Evolutionary conservation across 257 asterid species (phyloP), one percentile per base, ranked within the genome.

Genomic region (Penstemon newberryi): DNA sequence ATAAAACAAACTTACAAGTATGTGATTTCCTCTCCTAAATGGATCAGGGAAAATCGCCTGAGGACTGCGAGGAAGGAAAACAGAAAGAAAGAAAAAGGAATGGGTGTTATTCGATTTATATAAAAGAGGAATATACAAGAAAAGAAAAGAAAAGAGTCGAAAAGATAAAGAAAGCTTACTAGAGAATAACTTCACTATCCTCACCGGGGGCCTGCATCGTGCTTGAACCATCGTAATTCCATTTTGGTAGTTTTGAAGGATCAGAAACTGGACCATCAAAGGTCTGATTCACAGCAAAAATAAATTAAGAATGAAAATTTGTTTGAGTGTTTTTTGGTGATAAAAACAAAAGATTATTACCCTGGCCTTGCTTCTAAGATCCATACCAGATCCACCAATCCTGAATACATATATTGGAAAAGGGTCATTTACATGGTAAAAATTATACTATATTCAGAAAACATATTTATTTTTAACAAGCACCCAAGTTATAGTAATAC

Each of bases 21-120:
- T 78, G 81, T 84, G 57, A 55, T 74, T 84, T 64, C 86, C 89
- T 66, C 84, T 71, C 65, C 89, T 76, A 78, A 84, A 84, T 38
- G 89, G 88, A 78, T 80, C 86, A 8, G 67, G 80, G 78, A 80
- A 83, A 37, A 83, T 80, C 43, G 88, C 86, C 59, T 81, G 89
- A 51, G 89, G 89, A 49, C 89, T 84, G 56, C 39, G 50, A 25
- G 41, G 42, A 47, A 56, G n/a, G 13, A 45, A 40, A 53, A 53
- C 58, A 15, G 38, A 53, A 11, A 53, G 12, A 53, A 41, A 54
- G 42, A 11, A 58, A 46, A 25, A 39, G 8, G 18, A 15, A 15
- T 15, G 4, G 5, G 52, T 7, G 53, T 45, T 12, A 8, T 10
- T 3, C 36, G 4, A 53, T 36, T n/a, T 39, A 36, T 6, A 12